Evolutionary conservation across 2,329 filamentous ascomycete genomes (phyloP), one percentile per base, ranked within the genome.

Genomic region (Epichloe sylvatica): DNA sequence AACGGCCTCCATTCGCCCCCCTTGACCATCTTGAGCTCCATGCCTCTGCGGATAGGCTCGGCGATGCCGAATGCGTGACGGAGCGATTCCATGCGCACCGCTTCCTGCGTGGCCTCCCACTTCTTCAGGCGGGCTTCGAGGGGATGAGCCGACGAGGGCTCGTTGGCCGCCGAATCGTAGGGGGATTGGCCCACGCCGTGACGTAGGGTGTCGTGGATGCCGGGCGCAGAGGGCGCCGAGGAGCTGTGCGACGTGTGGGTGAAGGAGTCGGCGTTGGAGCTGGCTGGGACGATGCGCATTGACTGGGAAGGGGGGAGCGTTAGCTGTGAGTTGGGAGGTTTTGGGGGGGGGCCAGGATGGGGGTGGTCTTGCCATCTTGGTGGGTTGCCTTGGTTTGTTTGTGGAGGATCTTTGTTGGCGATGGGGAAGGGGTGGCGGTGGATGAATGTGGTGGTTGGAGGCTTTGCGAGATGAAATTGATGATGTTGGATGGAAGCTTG

Each of bases 171-270:
- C 49, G 70, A 64, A 51, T 75, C 68, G 57, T 68, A 64, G 56
- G 79, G 23, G 46, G 77, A 72, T n/a, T 80, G 81, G 58, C 81
- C 80, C 56, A 94, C 77, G 69, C 90, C 89, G 55, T 83, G 75
- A 62, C 92, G 90, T 59, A 98, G 84, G 17, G 86, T 90, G 73
- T 97, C 92, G 76, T 94, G 90, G 55, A 97, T 76, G 58, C 91
- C 91, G 0, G 90, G 90, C 15, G 89, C 91, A 1, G 91, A 96
- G 58, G 92, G 92, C 4, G 92, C 92, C 50, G 78, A 80, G 59
- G 77, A 76, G 56, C 75, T 77, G 63, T 76, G 67, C 51, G 75
- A 60, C 58, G 75, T 70, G 71, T 85, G 83, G 61, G 74, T 75
- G 70, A 79, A 83, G 64, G 78, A 75, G 58, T 74, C 78, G 60